Evolutionary conservation across 371 early-diverging fungal genomes (phyloP), one percentile per base, ranked within the genome.

Genomic region (Mortierella sp.): DNA sequence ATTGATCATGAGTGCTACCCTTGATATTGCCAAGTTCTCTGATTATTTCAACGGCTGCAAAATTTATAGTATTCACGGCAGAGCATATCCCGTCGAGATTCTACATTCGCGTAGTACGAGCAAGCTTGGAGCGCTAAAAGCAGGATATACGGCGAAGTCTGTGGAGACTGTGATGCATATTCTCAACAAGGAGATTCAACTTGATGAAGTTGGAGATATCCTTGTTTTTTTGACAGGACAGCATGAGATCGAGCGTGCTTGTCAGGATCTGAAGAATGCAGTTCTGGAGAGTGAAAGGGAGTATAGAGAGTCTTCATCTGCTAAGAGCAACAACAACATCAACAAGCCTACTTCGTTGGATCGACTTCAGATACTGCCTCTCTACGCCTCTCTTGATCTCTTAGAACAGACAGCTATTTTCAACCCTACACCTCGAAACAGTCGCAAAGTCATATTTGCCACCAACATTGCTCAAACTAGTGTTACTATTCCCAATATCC

Each of bases 391-490:
- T 69, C 86, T 99, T 66, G 98, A 96, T 37, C 89, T 95, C 0
- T 92, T 93, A 56, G 90, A 95, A 64, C 98, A 97, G 86, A 89
- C 90, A 66, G 93, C 95, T 54, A 97, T 98, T 34, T 98, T 99
- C 87, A 96, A 96, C 61, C 92, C 91, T 4, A 90, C 98, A 0
- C 94, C 93, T 22, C 86, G 86, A 15, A 90, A 91, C 1, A 90
- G 90, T 0, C 88, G 99, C 37, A 99, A 99, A 72, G 92, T 99
- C 37, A 97, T 99, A 15, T 90, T 99, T 77, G 95, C 99, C 3
- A 99, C 99, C 42, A 99, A 99, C 83, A 99, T 99, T 82, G 99
- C 99, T 40, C 99, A 99, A 87, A 99, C 99, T 19, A 98, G 98
- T 34, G 87, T 98, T 37, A 98, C 97, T 1, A 95, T 98, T 37